Evolutionary conservation across 495 filamentous ascomycete genomes (phyloP).

Genomic region (Recurvomyces mirabilis): DNA sequence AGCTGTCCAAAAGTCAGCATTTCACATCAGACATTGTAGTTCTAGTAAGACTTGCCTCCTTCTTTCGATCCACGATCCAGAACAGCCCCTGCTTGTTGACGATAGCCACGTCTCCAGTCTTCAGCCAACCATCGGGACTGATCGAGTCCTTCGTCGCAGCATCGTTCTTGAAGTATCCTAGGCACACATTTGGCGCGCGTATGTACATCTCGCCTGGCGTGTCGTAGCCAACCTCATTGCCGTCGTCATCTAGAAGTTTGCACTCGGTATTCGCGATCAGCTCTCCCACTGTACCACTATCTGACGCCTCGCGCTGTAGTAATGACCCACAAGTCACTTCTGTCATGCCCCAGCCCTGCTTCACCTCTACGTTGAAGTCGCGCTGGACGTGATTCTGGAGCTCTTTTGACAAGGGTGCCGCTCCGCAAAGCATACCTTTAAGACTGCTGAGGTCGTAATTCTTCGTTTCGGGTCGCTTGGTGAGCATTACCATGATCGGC

Average conservation of each 20-base stretch:
- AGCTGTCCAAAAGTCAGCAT: conserved; percentile 27
- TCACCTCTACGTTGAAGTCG: conserved; percentile 23
- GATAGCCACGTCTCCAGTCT: conserved; percentile 29
- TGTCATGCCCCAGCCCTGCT: conserved; percentile 32
- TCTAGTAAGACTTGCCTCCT: conserved; percentile 15
- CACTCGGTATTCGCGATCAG: conserved; percentile 27
- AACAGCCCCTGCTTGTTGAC: conserved; percentile 25
- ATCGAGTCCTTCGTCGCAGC: conserved; percentile 26
- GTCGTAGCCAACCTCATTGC: conserved; percentile 27
- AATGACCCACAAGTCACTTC: conserved; percentile 27
- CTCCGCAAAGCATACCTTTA: conserved; percentile 28
- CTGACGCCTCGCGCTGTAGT: conserved; percentile 11
- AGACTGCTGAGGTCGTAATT: conserved; percentile 31
- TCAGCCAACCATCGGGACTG: conserved; percentile 26
- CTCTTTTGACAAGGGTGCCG: conserved; percentile 28
- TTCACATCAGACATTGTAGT: not conserved
- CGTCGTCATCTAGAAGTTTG: conserved; percentile 30
- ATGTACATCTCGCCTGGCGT: conserved; percentile 28
- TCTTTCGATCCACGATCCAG: conserved; percentile 33
- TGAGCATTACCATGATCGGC: conserved; percentile 30
- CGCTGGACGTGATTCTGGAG: conserved; percentile 25
- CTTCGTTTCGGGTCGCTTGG: conserved; percentile 27
- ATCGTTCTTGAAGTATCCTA: conserved; percentile 30
- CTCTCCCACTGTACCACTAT: conserved; percentile 26
- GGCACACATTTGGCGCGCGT: conserved; percentile 27